A percentile compares a stretch with the other conserved stretches of the same genome.
Evolutionary conservation across 2,329 filamentous ascomycete species (phyloP).

Genomic region (Penicillium palitans): DNA sequence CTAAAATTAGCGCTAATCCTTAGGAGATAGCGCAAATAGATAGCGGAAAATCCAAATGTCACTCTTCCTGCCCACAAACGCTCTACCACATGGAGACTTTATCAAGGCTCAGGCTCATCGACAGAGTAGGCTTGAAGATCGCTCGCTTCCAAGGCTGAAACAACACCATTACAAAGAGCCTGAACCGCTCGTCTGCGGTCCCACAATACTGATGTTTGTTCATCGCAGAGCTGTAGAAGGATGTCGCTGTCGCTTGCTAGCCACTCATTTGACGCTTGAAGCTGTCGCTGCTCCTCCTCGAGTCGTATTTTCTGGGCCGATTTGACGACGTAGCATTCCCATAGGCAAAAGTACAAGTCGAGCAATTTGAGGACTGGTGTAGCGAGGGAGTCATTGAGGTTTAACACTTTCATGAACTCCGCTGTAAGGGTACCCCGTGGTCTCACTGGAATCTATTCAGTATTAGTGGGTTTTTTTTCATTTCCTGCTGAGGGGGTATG

Average conservation of each 20-base stretch:
- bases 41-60: not conserved
- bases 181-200: not conserved
- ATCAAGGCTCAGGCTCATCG: not conserved
- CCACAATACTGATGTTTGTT: not conserved
- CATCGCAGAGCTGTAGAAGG: not conserved
- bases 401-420: not conserved
- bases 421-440: not conserved
- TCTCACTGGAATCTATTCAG: too few species aligned
- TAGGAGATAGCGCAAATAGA: too few species aligned
- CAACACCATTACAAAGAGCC: not conserved
- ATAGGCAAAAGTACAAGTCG: constrained; percentile 1
- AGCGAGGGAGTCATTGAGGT: not conserved
- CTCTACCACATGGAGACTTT: not conserved
- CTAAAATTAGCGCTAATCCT: too few species aligned
- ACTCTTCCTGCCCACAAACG: not conserved
- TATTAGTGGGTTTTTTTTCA: too few species aligned
- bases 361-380: constrained; percentile 1
- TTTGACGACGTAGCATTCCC: constrained; percentile 1
- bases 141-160: not conserved
- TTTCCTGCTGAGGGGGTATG: too few species aligned
- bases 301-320: constrained; percentile 3
- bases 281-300: constrained; percentile 1
- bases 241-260: not conserved
- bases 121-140: not conserved
- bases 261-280: not conserved